Evolutionary conservation across 192 early-diverging fungal species (phyloP).

Genomic region (Coemansia asiatica): DNA sequence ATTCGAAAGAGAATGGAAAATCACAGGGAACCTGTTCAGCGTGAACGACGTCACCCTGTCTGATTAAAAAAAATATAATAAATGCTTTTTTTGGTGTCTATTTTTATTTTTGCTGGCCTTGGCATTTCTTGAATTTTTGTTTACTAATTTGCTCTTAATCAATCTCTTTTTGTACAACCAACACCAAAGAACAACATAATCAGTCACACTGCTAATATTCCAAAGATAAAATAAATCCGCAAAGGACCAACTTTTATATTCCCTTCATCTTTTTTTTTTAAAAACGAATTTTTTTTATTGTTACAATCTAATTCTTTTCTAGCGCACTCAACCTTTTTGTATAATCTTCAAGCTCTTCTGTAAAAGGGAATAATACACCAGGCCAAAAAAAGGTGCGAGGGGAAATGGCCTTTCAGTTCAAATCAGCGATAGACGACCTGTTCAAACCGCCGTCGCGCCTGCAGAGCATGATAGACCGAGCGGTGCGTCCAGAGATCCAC

Average conservation of each 20-base stretch:
- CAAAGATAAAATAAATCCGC: not conserved
- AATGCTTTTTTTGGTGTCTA: no score
- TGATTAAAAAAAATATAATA: no score
- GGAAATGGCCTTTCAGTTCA: constrained; percentile 47
- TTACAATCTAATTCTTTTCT: not conserved
- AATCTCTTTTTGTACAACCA: no score
- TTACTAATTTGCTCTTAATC: no score
- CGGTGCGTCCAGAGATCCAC: constrained; percentile 66
- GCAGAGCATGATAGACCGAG: constrained; percentile 67
- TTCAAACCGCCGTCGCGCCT: constrained; percentile 51
- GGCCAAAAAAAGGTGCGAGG: no score
- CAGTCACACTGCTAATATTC: no score
- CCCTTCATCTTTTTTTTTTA: not conserved
- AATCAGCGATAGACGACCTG: constrained; percentile 43
- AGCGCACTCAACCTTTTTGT: no score
- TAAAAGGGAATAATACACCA: no score
- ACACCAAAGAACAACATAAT: no score
- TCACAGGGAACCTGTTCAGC: not conserved
- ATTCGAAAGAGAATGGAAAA: not conserved
- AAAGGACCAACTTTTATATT: not conserved
- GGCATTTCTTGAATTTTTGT: no score
- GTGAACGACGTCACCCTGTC: not conserved
- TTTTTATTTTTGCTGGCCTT: no score
- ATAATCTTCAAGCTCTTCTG: not conserved
- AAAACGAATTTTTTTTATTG: not conserved